Conservation (phyloP, 352 stramenopile genomes). For the Aphanomyces astaci region DNA sequence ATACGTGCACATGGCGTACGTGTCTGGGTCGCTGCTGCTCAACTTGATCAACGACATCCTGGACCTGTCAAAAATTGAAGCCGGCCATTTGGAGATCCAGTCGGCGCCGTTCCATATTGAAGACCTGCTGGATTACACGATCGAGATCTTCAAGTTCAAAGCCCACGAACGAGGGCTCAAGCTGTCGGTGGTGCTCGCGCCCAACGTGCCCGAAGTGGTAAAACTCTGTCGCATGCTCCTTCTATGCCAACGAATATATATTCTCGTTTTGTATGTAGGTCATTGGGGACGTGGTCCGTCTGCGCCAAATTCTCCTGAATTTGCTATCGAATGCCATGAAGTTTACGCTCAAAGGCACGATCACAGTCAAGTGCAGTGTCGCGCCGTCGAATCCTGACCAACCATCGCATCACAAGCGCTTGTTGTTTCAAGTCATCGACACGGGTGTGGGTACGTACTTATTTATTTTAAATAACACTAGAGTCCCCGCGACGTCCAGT, state of each 20-base stretch:
- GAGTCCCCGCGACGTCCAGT: no score
- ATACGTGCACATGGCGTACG: slow-evolving; percentile 82
- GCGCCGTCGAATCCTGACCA: slow-evolving; percentile 45
- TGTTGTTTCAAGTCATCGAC: slow-evolving; percentile 81
- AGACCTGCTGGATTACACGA: slow-evolving; percentile 76
- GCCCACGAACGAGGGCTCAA: slow-evolving; percentile 78
- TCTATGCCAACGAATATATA: no score
- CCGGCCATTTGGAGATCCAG: slow-evolving; percentile 85
- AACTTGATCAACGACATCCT: slow-evolving; percentile 90
- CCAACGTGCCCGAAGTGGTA: slow-evolving; percentile 50
- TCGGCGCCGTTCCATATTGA: slow-evolving; percentile 74
- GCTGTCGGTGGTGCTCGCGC: slow-evolving; percentile 60
- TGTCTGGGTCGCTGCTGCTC: slow-evolving; percentile 78
- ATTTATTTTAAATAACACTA: not conserved
- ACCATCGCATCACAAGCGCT: slow-evolving; percentile 52
- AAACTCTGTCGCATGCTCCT: not conserved
- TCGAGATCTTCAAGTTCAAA: slow-evolving; percentile 88
- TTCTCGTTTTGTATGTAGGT: slow-evolving; percentile 22
- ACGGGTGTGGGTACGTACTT: slow-evolving; percentile 43
- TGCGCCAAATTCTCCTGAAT: slow-evolving; percentile 76
- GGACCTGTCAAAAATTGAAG: slow-evolving; percentile 90
- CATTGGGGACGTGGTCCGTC: slow-evolving; percentile 67
- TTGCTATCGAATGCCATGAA: slow-evolving; percentile 84
- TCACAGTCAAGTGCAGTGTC: slow-evolving; percentile 67
- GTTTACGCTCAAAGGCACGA: slow-evolving; percentile 76